phyloP scores from a whole-genome alignment of 1,284 basidiomycete genomes.

The Leccinum ponderosum region DNA sequence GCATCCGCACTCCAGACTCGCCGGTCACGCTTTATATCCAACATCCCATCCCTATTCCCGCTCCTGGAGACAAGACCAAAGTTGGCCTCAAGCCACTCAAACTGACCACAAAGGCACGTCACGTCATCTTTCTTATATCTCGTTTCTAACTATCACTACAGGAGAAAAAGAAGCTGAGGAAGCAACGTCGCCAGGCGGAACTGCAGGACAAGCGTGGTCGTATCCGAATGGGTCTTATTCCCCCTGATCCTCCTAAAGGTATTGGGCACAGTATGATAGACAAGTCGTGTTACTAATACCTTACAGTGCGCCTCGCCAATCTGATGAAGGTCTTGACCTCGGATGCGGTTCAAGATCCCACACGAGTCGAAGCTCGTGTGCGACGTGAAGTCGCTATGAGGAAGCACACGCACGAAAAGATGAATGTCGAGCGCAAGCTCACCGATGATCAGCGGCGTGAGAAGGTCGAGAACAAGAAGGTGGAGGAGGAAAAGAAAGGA shows the following conservation, averaged over 20 bases:
- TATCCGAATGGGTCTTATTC: conserved; percentile 93
- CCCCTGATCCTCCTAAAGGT: conserved; percentile 96
- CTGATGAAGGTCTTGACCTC: conserved; percentile 98
- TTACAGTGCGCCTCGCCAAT: conserved; percentile 87
- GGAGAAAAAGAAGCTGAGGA: conserved; percentile 97
- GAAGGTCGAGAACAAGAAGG: conserved; percentile 83
- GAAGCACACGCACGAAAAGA: conserved; percentile 87
- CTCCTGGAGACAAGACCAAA: conserved; percentile 84
- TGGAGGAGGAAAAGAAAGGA: conserved; percentile 86
- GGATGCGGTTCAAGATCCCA: conserved; percentile 96
- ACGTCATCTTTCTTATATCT: not conserved
- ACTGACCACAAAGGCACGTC: conserved; percentile 78
- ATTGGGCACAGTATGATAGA: not conserved
- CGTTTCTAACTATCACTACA: conserved; percentile 33
- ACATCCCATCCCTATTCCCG: conserved; percentile 96
- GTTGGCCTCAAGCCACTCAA: conserved; percentile 79
- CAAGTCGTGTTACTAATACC: conserved; percentile 10
- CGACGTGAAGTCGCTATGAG: conserved; percentile 91
- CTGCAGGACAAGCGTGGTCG: conserved; percentile 94
- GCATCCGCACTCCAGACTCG: conserved; percentile 65
- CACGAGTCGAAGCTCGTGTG: conserved; percentile 94
- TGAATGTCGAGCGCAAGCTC: conserved; percentile 90
- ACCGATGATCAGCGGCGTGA: conserved; percentile 88
- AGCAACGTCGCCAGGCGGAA: conserved; percentile 85
- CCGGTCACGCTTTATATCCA: conserved; percentile 93